A percentile compares a stretch with the other conserved stretches of the same genome.
Evolutionary conservation across 2,329 filamentous ascomycete genomes (phyloP).

Genomic region (Penicillium sp.): DNA sequence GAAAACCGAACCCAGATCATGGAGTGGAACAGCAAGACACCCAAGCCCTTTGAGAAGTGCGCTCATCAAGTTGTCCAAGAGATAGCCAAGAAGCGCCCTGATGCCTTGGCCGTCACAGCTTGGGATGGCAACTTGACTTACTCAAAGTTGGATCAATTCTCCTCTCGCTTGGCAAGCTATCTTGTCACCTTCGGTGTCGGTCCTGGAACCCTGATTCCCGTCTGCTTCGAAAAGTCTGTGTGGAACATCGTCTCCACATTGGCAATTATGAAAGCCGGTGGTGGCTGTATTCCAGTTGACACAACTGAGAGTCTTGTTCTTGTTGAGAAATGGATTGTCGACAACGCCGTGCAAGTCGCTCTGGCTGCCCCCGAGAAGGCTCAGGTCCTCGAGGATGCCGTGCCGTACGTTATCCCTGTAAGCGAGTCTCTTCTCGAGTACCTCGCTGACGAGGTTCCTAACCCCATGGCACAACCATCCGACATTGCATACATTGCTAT

Average conservation of each 20-base stretch:
- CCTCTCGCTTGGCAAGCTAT: constrained; percentile 34
- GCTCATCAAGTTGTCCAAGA: constrained; percentile 32
- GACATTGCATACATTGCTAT: constrained; percentile 38
- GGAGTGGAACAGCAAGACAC: constrained; percentile 32
- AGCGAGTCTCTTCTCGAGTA: constrained; percentile 37
- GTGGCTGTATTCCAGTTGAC: constrained; percentile 40
- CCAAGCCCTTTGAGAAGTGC: constrained; percentile 27
- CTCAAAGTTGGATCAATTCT: constrained; percentile 33
- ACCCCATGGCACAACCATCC: constrained; percentile 10
- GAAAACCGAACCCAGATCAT: constrained; percentile 32
- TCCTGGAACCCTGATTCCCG: constrained; percentile 28
- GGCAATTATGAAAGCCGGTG: constrained; percentile 34
- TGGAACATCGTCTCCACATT: constrained; percentile 34
- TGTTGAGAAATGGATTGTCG: constrained; percentile 42
- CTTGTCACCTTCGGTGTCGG: constrained; percentile 32
- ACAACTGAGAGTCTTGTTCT: constrained; percentile 31
- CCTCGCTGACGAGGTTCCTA: constrained; percentile 22
- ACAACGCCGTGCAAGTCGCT: constrained; percentile 42
- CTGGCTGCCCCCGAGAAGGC: constrained; percentile 40
- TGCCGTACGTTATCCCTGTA: constrained; percentile 42
- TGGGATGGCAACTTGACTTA: constrained; percentile 39
- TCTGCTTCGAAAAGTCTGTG: constrained; percentile 31
- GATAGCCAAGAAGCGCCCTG: constrained; percentile 23
- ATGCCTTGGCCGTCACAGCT: constrained; percentile 31
- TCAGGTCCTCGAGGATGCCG: constrained; percentile 43